Conservation (phyloP, 805 yeast genomes). For the Yamadazyma sp. region DNA sequence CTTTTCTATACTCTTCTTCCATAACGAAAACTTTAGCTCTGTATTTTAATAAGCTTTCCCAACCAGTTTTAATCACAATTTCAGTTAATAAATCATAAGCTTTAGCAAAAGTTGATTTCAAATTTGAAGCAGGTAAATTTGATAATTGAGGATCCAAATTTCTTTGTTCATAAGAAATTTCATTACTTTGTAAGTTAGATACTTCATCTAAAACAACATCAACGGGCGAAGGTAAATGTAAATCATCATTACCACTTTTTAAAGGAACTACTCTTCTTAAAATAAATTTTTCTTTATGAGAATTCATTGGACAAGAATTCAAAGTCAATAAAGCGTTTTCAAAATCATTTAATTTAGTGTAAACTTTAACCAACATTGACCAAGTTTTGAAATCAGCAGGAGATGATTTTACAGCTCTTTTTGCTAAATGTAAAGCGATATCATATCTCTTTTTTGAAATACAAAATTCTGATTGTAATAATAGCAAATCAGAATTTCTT, state of each 20-base stretch:
- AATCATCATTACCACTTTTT: slow-evolving; percentile 42
- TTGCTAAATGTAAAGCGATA: slow-evolving; percentile 56
- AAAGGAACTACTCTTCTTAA: slow-evolving; percentile 60
- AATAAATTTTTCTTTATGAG: slow-evolving; percentile 63
- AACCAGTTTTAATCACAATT: slow-evolving; percentile 43
- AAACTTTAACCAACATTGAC: slow-evolving; percentile 63
- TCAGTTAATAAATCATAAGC: slow-evolving; percentile 46
- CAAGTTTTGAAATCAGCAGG: slow-evolving; percentile 78
- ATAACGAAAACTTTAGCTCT: slow-evolving; percentile 47
- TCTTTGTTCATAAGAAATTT: slow-evolving; percentile 63
- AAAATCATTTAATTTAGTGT: slow-evolving; percentile 60
- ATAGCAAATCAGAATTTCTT: slow-evolving; percentile 53
- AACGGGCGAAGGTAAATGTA: slow-evolving; percentile 74
- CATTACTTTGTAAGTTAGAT: slow-evolving; percentile 60
- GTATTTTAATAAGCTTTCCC: slow-evolving; percentile 43
- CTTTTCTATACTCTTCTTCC: slow-evolving; percentile 47
- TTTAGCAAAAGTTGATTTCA: slow-evolving; percentile 48
- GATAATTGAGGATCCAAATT: slow-evolving; percentile 59
- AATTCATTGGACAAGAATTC: slow-evolving; percentile 80
- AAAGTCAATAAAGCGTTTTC: slow-evolving; percentile 70
- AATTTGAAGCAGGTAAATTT: slow-evolving; percentile 66
- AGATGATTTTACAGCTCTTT: slow-evolving; percentile 62
- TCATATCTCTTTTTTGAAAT: slow-evolving; percentile 50
- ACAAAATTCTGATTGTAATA: slow-evolving; percentile 58
- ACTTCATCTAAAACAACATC: slow-evolving; percentile 74